A percentile compares a stretch with the other conserved stretches of the same genome.
Conservation (phyloP, 352 stramenopile species). For the Phytophthora litchii region DNA sequence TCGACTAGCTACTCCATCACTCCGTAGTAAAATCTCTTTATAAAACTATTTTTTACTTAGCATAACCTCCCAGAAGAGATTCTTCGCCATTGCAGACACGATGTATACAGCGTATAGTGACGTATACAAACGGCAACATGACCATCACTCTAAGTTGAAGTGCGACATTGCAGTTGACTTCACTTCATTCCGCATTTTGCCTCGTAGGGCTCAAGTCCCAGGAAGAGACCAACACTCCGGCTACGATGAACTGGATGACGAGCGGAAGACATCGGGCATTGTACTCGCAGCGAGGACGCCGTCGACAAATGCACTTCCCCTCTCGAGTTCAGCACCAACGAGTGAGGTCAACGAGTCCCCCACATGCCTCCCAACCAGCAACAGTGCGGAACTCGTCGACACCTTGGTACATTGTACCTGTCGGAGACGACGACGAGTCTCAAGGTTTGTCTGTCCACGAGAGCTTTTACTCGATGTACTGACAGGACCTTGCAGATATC, state of each 20-base stretch:
- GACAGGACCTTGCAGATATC: conserved; percentile 42
- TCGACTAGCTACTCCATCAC: too few species aligned
- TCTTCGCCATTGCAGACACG: too few species aligned
- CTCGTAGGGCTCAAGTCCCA: conserved; percentile 7
- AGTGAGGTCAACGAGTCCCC: conserved; percentile 16
- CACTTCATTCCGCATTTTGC: conserved; percentile 35
- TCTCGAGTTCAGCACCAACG: conserved; percentile 49
- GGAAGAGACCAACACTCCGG: not conserved
- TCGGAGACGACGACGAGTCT: conserved; percentile 52
- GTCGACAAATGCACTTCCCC: conserved; percentile 59
- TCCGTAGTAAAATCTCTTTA: too few species aligned
- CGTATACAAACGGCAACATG: conserved; percentile 13
- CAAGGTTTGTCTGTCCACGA: conserved; percentile 35
- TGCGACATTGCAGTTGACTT: conserved; percentile 7
- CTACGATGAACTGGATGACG: conserved; percentile 76
- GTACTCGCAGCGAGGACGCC: conserved; percentile 49
- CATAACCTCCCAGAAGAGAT: too few species aligned
- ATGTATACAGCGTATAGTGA: not conserved
- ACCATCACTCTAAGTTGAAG: conserved; percentile 43
- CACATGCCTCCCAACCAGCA: conserved; percentile 20
- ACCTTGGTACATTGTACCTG: conserved; percentile 66
- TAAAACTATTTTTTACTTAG: too few species aligned
- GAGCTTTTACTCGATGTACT: not conserved
- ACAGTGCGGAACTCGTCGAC: conserved; percentile 19
- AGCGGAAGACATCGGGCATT: conserved; percentile 60